Evolutionary conservation across 2,329 filamentous ascomycete genomes (phyloP), one percentile per base, ranked within the genome.

Genomic region (Colletotrichum tropicicola): DNA sequence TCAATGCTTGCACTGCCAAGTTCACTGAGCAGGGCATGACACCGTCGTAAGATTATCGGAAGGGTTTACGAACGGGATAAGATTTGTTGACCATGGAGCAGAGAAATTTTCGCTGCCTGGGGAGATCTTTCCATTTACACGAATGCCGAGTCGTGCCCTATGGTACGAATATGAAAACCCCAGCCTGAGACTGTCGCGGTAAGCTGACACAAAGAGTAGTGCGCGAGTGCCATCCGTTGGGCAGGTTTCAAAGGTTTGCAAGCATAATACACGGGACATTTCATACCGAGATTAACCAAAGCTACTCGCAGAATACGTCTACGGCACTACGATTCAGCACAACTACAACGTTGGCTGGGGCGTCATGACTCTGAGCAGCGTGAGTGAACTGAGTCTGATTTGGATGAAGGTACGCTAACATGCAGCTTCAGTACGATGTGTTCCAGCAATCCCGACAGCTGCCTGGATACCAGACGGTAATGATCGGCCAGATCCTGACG

Each of bases 111-210:
- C 12, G 72, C 69, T 2, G 85, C 85, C 0, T 86, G 84, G 68
- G 66, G 73, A 6, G 68, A 77, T 12, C 72, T 87, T 6, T 80
- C 80, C 4, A 73, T 87, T 3, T 87, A 88, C 72, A 88, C 85
- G 13, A 88, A 85, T 70, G 85, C 82, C 0, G 85, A 88, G 71
- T 82, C 80, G 51, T 88, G 85, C 70, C 82, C 85, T 4, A 88
- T 87, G 82, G 59, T 63, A 25, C 7, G 12, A 5, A 5, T 4
- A 2, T 12, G 7, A 6, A 1, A 5, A n/a, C 13, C 12, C 32
- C n/a, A n/a, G n/a, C n/a, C n/a, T n/a, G n/a, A n/a, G n/a, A n/a
- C n/a, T n/a, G n/a, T n/a, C n/a, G n/a, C n/a, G n/a, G n/a, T n/a
- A n/a, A n/a, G n/a, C n/a, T n/a, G n/a, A n/a, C n/a, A n/a, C n/a